Conservation (phyloP, 2,329 filamentous ascomycete genomes). For the Nemania serpens region DNA sequence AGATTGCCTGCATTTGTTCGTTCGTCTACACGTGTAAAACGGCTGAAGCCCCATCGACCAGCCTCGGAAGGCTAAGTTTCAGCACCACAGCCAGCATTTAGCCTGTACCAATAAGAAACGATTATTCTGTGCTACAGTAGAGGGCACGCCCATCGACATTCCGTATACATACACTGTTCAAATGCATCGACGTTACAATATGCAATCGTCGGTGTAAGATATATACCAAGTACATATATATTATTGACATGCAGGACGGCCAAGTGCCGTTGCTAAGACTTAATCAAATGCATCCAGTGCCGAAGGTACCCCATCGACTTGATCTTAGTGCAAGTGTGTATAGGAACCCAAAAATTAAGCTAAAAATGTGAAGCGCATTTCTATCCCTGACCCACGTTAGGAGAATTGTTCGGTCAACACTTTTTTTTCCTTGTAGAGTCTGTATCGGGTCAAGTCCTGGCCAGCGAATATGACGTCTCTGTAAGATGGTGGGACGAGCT, state of each 20-base stretch:
- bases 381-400: no score
- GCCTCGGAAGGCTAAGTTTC: slow-evolving; percentile 13
- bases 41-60: slow-evolving; percentile 19
- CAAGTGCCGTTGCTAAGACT: neutral
- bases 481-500: slow-evolving; percentile 3
- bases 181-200: neutral
- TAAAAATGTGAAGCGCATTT: no score
- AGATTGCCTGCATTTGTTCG: neutral
- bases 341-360: no score
- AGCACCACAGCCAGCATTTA: slow-evolving; percentile 2
- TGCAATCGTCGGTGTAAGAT: neutral
- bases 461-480: neutral
- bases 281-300: no score
- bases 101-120: neutral
- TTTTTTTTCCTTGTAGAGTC: neutral
- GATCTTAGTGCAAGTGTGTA: no score
- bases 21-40: neutral
- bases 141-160: neutral
- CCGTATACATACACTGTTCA: neutral
- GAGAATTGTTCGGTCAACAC: no score
- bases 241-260: no score
- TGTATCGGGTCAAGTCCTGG: neutral
- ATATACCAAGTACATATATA: no score
- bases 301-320: no score
- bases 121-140: neutral